Conservation (phyloP, 1,284 basidiomycete species). For the Rhodotorula sp. region DNA sequence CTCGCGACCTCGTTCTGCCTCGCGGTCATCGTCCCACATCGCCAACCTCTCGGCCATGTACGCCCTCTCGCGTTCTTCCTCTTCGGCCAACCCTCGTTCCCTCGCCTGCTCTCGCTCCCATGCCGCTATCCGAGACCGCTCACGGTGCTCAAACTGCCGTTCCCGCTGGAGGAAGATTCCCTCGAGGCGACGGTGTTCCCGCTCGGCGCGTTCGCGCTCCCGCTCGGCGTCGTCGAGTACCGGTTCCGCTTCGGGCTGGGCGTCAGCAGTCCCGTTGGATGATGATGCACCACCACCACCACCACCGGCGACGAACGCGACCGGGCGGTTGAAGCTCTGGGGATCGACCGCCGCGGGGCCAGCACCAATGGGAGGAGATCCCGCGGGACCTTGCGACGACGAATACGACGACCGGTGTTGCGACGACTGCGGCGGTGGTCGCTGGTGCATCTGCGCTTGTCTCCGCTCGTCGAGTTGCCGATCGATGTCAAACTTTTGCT, state of each 20-base stretch:
- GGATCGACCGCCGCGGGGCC: conserved; percentile 12
- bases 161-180: conserved; percentile 33
- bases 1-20: conserved; percentile 36
- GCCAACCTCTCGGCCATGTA: conserved; percentile 35
- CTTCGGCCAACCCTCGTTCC: conserved; percentile 27
- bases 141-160: conserved; percentile 40
- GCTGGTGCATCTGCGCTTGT: conserved; percentile 18
- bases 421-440: conserved; percentile 14
- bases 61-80: conserved; percentile 36
- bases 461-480: conserved; percentile 27
- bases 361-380: background rate
- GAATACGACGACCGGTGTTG: background rate
- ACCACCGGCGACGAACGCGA: conserved; percentile 32
- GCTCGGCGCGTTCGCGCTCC: conserved; percentile 36
- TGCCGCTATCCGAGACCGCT: conserved; percentile 36
- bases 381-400: background rate
- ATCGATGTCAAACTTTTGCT: conserved; percentile 37
- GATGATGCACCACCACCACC: background rate
- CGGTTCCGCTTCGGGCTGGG: background rate
- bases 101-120: conserved; percentile 39
- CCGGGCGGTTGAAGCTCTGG: conserved; percentile 38
- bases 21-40: conserved; percentile 37
- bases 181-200: conserved; percentile 30
- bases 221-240: conserved; percentile 32
- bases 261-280: background rate